Conservation (phyloP, 2,329 filamentous ascomycete genomes). For the Proliferodiscus dingleyae region DNA sequence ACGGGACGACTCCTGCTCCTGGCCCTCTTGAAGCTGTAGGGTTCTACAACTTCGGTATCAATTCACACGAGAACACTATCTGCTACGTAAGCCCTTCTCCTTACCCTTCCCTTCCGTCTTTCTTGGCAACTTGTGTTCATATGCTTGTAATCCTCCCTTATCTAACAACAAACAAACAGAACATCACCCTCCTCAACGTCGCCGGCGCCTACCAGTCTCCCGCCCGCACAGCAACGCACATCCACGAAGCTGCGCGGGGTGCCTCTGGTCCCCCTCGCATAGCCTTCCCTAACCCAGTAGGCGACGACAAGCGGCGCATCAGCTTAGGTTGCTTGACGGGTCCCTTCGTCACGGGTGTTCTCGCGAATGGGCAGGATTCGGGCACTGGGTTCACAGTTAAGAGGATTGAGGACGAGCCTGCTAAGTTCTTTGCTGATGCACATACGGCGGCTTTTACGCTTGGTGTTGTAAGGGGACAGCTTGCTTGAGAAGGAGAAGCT, state of each 20-base stretch:
- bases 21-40: constrained; percentile 39
- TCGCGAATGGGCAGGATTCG: too few species aligned
- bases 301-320: constrained; percentile 29
- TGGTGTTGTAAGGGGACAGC: constrained; percentile 45
- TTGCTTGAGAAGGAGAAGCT: constrained; percentile 27
- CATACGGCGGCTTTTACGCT: constrained; percentile 39
- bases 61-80: constrained; percentile 32
- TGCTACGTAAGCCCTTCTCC: constrained; percentile 24
- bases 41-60: constrained; percentile 46
- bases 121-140: too few species aligned
- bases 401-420: constrained; percentile 44
- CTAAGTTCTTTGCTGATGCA: constrained; percentile 44
- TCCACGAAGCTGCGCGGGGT: constrained; percentile 42
- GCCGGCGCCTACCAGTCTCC: constrained; percentile 41
- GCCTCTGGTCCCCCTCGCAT: constrained; percentile 41
- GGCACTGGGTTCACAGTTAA: constrained; percentile 41
- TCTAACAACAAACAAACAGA: constrained; percentile 20
- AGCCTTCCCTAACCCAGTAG: constrained; percentile 41
- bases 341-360: constrained; percentile 42
- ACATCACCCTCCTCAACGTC: constrained; percentile 44
- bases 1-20: constrained; percentile 30
- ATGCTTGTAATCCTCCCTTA: too few species aligned
- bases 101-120: too few species aligned
- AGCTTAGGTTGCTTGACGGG: constrained; percentile 32
- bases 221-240: constrained; percentile 44